These are phyloP conservation scores for Trichoderma breve DNA, from an alignment of 2,329 filamentous ascomycete species.

Conservation along the genomic window DNA sequence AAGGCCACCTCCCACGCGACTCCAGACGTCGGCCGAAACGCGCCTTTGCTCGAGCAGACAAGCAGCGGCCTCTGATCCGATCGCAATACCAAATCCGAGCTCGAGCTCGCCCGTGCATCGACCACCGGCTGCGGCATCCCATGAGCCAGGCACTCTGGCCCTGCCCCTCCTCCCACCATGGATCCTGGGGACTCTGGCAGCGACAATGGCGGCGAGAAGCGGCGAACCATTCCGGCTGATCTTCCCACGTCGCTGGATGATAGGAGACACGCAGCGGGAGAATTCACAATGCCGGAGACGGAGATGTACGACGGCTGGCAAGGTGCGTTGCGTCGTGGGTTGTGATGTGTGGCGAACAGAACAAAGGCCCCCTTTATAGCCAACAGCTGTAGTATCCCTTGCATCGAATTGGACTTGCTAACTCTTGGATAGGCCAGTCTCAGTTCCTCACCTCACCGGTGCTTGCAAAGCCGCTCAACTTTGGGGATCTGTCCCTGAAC, in stretches of 20 bases:
- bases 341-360: background rate
- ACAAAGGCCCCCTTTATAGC: background rate
- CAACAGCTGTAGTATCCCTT: background rate
- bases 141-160: constrained; percentile 36
- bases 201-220: constrained; percentile 40
- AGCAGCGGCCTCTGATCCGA: background rate
- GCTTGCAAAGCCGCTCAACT: constrained; percentile 77
- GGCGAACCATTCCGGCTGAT: constrained; percentile 69
- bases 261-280: constrained; percentile 65
- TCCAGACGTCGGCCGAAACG: background rate
- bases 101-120: background rate
- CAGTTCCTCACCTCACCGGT: constrained; percentile 89
- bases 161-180: constrained; percentile 50
- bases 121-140: constrained; percentile 24
- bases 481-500: constrained; percentile 77
- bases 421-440: constrained; percentile 69
- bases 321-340: constrained; percentile 54
- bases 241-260: constrained; percentile 91
- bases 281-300: constrained; percentile 70
- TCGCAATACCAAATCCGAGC: background rate
- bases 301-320: constrained; percentile 99
- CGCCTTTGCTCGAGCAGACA: background rate
- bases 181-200: constrained; percentile 54
- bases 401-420: constrained; percentile 22
- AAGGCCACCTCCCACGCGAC: constrained; percentile 12